Conservation (phyloP, 495 filamentous ascomycete genomes). For the Neohortaea acidophila region DNA sequence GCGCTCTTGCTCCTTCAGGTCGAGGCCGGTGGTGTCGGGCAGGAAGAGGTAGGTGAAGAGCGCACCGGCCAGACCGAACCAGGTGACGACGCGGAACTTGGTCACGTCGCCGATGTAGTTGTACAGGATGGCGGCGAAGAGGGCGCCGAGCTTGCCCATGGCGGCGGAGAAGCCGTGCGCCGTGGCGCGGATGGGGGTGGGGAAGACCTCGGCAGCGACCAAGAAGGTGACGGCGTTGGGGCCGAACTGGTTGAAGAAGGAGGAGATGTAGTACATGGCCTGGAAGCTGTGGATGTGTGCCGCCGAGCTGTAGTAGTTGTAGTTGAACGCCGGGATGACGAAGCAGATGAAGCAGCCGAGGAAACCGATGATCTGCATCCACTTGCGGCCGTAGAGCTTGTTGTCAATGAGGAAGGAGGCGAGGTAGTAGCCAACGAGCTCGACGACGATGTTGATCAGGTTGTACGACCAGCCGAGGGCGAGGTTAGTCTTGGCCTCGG, state of each 20-base stretch:
- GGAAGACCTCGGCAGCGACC: slow-evolving; percentile 80
- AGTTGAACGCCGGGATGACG: slow-evolving; percentile 70
- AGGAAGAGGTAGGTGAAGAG: slow-evolving; percentile 65
- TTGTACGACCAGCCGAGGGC: slow-evolving; percentile 70
- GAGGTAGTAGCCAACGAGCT: slow-evolving; percentile 69
- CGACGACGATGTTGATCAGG: slow-evolving; percentile 68
- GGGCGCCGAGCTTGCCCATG: slow-evolving; percentile 66
- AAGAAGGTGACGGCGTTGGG: slow-evolving; percentile 87
- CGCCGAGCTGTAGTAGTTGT: slow-evolving; percentile 53
- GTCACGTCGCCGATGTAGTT: slow-evolving; percentile 67
- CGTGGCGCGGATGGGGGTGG: slow-evolving; percentile 74
- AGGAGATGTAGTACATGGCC: slow-evolving; percentile 81
- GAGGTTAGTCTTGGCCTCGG: slow-evolving; percentile 37
- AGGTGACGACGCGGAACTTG: slow-evolving; percentile 78
- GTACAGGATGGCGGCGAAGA: slow-evolving; percentile 69
- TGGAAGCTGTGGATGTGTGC: slow-evolving; percentile 65
- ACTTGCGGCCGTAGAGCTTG: slow-evolving; percentile 81
- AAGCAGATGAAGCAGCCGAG: slow-evolving; percentile 76
- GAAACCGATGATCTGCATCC: slow-evolving; percentile 86
- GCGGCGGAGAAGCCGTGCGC: slow-evolving; percentile 83
- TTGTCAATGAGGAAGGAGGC: slow-evolving; percentile 72
- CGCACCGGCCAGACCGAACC: slow-evolving; percentile 77
- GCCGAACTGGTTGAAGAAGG: slow-evolving; percentile 94
- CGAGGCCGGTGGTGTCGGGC: slow-evolving; percentile 81
- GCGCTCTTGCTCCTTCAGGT: slow-evolving; percentile 87